Evolutionary conservation across 2,329 filamentous ascomycete genomes (phyloP).

Genomic region (Fusarium zealandicum): DNA sequence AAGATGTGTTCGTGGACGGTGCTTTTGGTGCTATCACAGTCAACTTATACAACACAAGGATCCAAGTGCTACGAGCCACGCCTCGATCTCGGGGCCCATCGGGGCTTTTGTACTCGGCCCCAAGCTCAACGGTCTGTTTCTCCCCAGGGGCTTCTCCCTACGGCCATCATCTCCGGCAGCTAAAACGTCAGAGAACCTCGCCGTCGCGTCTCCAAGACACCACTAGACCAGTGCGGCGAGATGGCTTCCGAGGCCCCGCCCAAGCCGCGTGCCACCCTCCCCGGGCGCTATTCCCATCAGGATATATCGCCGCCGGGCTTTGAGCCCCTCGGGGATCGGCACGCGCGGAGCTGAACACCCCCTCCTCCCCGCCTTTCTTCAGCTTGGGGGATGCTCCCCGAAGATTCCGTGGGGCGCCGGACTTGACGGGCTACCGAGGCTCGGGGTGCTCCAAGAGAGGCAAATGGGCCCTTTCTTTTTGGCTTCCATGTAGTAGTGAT

Average conservation of each 20-base stretch:
- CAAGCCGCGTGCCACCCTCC: conserved; percentile 10
- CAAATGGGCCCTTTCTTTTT: neutral
- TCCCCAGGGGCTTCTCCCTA: neutral
- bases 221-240: neutral
- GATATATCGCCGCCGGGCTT: conserved; percentile 35
- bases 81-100: neutral
- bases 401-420: neutral
- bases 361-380: neutral
- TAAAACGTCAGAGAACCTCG: neutral
- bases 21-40: neutral
- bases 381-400: neutral
- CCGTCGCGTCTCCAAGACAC: neutral
- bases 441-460: conserved; percentile 8
- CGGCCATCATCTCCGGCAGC: neutral
- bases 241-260: conserved; percentile 19
- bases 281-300: conserved; percentile 38
- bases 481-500: neutral
- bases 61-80: conserved; percentile 4
- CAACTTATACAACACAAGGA: neutral
- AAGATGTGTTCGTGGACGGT: neutral
- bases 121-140: neutral
- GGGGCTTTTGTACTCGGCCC: conserved; percentile 8
- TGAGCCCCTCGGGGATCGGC: conserved; percentile 26
- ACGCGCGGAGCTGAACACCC: neutral
- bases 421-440: conserved; percentile 19